These are phyloP conservation scores for Coemansia sp. DNA, from an alignment of 192 early-diverging fungal genomes.

Conservation along the genomic window DNA sequence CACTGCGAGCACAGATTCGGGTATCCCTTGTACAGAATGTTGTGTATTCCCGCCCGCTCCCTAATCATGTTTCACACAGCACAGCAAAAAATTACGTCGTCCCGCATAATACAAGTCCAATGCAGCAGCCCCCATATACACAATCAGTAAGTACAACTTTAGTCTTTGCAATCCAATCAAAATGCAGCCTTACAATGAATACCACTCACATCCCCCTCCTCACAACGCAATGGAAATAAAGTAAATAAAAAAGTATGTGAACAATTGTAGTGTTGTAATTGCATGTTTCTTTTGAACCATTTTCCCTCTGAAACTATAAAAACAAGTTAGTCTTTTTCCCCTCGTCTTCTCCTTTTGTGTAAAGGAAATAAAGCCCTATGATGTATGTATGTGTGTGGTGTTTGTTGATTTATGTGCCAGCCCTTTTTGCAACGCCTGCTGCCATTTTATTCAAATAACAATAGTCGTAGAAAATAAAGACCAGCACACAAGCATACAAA, in stretches of 20 bases:
- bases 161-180: not conserved
- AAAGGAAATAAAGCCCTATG: not conserved
- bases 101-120: not conserved
- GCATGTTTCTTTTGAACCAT: not conserved
- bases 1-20: constrained; percentile 91
- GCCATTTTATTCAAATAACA: too few species aligned
- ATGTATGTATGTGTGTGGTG: not conserved
- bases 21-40: constrained; percentile 69
- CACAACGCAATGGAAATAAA: not conserved
- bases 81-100: not conserved
- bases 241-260: not conserved
- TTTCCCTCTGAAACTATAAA: not conserved
- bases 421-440: too few species aligned
- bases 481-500: too few species aligned
- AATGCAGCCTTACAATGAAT: not conserved
- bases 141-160: not conserved
- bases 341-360: not conserved
- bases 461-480: too few species aligned
- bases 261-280: not conserved
- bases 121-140: not conserved
- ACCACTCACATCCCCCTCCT: not conserved
- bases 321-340: not conserved
- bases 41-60: constrained; percentile 59
- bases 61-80: constrained; percentile 28
- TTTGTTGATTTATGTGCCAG: not conserved